phyloP scores from a whole-genome alignment of 108 stramenopile species.

The Nannochloropsis oceanica region DNA sequence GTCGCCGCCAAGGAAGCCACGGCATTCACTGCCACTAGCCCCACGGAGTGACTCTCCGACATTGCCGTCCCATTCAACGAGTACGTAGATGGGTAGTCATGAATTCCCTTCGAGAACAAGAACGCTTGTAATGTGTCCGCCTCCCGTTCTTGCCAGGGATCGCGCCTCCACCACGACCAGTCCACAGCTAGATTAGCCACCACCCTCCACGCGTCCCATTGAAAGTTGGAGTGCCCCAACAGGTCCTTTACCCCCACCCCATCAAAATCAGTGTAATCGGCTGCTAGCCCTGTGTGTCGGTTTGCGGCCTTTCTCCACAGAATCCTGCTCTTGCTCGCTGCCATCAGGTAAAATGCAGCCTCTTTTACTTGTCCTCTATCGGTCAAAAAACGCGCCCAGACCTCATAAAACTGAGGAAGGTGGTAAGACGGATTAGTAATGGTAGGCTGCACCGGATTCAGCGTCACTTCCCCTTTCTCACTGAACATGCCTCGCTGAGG shows the following conservation, averaged over 20 bases:
- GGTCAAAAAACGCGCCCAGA: neutral
- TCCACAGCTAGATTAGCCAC: neutral
- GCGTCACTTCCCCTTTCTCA: neutral
- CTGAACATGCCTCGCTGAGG: neutral
- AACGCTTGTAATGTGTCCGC: neutral
- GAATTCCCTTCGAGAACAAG: neutral
- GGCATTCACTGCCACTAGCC: neutral
- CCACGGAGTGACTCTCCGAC: neutral
- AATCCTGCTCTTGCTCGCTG: neutral
- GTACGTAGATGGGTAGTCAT: neutral
- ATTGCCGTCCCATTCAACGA: neutral
- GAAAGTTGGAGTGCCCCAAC: neutral
- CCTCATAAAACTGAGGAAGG: neutral
- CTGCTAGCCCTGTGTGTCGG: neutral
- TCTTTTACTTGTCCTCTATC: neutral
- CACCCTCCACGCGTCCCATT: neutral
- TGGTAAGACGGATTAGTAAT: neutral
- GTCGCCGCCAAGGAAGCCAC: neutral
- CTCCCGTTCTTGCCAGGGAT: neutral
- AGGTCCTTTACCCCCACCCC: neutral
- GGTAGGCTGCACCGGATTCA: neutral
- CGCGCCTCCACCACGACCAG: neutral
- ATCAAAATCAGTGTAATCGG: neutral
- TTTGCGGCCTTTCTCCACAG: neutral
- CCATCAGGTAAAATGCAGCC: neutral